A percentile compares a stretch with the other conserved stretches of the same genome.
These are phyloP conservation scores for Leucocoprinus birnbaumii DNA, from an alignment of 768 basidiomycete genomes.

Conservation along the genomic window DNA sequence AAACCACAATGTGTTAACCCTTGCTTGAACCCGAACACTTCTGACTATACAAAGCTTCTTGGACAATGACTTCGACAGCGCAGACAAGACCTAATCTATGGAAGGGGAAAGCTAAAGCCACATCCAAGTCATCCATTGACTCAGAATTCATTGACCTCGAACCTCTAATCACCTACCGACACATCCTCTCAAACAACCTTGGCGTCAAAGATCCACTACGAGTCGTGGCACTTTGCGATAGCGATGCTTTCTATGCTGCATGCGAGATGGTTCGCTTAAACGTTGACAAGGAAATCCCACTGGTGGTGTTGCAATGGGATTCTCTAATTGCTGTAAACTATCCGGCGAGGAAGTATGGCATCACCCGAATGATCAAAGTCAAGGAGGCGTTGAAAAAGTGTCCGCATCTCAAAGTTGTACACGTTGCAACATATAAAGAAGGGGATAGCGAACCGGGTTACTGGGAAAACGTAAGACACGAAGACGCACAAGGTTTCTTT, in stretches of 20 bases:
- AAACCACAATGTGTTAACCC: not conserved
- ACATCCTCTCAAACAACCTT: constrained; percentile 63
- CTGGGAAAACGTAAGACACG: constrained; percentile 86
- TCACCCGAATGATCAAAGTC: constrained; percentile 85
- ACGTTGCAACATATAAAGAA: constrained; percentile 93
- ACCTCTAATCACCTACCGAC: constrained; percentile 76
- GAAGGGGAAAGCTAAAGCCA: constrained; percentile 58
- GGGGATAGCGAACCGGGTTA: constrained; percentile 87
- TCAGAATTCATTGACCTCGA: constrained; percentile 58
- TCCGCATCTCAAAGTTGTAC: constrained; percentile 80
- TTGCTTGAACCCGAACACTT: not conserved
- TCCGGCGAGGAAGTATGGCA: constrained; percentile 88
- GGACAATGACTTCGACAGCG: not conserved
- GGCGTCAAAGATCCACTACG: constrained; percentile 77
- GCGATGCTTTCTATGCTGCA: constrained; percentile 81
- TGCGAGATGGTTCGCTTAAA: constrained; percentile 85
- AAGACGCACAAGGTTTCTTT: constrained; percentile 95
- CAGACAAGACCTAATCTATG: constrained; percentile 21
- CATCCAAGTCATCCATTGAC: constrained; percentile 16
- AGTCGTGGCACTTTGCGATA: constrained; percentile 87
- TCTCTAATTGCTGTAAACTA: constrained; percentile 94
- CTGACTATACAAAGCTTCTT: not conserved
- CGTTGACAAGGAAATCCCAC: constrained; percentile 54
- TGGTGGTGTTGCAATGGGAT: constrained; percentile 89
- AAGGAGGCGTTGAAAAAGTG: constrained; percentile 84